Conservation (phyloP, 2,329 filamentous ascomycete genomes). For the Aspergillus sp. region DNA sequence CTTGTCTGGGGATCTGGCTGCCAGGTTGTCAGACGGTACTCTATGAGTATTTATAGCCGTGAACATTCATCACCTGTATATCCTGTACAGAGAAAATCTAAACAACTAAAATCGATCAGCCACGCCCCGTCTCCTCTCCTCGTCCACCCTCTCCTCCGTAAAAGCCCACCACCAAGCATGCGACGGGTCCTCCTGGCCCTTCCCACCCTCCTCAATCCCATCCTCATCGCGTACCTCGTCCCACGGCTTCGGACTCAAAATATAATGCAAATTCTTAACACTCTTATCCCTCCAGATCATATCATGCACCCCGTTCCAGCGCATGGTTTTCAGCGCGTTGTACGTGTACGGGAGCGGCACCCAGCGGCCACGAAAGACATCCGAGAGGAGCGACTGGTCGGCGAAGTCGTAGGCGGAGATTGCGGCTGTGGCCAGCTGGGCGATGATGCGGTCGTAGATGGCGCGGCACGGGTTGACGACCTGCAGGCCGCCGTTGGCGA, state of each 20-base stretch:
- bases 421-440: conserved; percentile 36
- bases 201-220: conserved; percentile 4
- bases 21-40: too few species aligned
- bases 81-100: too few species aligned
- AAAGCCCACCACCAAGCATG: conserved; percentile 51
- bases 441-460: conserved; percentile 38
- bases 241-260: conserved; percentile 55
- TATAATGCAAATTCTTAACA: conserved; percentile 56
- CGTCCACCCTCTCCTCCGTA: conserved; percentile 39
- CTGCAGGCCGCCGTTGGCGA: conserved; percentile 53
- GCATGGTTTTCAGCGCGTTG: conserved; percentile 53
- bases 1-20: too few species aligned
- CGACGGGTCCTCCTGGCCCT: conserved; percentile 36
- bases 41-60: too few species aligned
- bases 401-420: conserved; percentile 49
- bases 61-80: too few species aligned
- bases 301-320: conserved; percentile 47
- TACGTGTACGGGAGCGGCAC: conserved; percentile 52
- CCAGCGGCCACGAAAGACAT: conserved; percentile 50
- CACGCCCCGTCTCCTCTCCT: too few species aligned
- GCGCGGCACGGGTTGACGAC: conserved; percentile 50
- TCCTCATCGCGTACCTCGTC: conserved; percentile 34
- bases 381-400: conserved; percentile 50
- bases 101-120: too few species aligned
- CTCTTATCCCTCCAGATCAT: conserved; percentile 51